A percentile compares a stretch with the other conserved stretches of the same genome.
Conservation (phyloP, 1,139 yeast species). For the Nakaseomyces bracarensis region DNA sequence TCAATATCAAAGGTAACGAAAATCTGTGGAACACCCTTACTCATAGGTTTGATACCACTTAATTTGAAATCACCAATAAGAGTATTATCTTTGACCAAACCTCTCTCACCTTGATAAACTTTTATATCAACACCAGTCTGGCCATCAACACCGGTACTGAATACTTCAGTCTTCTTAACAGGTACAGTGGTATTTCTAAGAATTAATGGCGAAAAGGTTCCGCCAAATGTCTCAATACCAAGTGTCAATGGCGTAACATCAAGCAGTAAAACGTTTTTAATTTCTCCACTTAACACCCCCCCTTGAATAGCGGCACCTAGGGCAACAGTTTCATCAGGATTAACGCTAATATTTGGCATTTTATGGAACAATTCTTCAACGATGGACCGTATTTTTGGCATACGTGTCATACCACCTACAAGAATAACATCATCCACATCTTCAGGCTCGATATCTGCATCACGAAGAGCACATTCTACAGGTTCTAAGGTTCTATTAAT, state of each 20-base stretch:
- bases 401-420: constrained; percentile 82
- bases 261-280: constrained; percentile 58
- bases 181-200: constrained; percentile 74
- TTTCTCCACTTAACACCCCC: constrained; percentile 64
- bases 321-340: constrained; percentile 82
- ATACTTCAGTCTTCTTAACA: constrained; percentile 58
- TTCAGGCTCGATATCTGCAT: constrained; percentile 53
- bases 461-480: constrained; percentile 57
- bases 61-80: constrained; percentile 64
- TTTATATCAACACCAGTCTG: constrained; percentile 74
- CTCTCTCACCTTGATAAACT: constrained; percentile 73
- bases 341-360: constrained; percentile 55
- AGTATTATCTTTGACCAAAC: constrained; percentile 64
- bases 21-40: constrained; percentile 74
- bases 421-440: constrained; percentile 65
- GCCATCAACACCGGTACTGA: constrained; percentile 80
- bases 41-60: constrained; percentile 57
- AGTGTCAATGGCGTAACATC: constrained; percentile 75
- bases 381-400: constrained; percentile 60
- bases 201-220: constrained; percentile 67
- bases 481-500: constrained; percentile 58
- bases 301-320: constrained; percentile 82
- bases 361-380: constrained; percentile 52
- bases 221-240: constrained; percentile 79
- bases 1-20: constrained; percentile 68